Evolutionary conservation across 116 monocot genomes (phyloP), one percentile per base, ranked within the genome.

Genomic region (Iris pallida): DNA sequence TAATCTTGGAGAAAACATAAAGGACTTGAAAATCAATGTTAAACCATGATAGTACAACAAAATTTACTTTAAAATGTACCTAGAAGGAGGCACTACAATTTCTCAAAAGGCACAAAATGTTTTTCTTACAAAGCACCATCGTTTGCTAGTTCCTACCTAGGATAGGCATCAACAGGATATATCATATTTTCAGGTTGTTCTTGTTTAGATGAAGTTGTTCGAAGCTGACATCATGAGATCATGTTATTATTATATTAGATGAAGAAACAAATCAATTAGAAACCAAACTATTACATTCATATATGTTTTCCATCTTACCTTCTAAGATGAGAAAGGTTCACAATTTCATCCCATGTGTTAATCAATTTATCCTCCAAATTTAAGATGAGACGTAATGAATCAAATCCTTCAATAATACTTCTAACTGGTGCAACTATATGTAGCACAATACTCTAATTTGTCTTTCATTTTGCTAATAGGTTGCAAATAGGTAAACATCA

Each of bases 201-300:
- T 82, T 92, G 79, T 87, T 92, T 73, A 97, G 78, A 85, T 92
- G 83, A 60, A 97, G 90, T 55, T 97, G 85, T 63, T 89, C 83
- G 71, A 97, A 85, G 59, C 97, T 97, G 83, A 69, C 83, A 71
- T 8, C 56, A 67, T 42, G 59, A 59, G 3, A 45, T n/a, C n/a
- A n/a, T 17, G 2, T 18, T 19, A 48, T 47, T 16, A 64, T 19
- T 15, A 6, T 47, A 66, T 63, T 46, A 13, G 1, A 42, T 13
- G 40, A 60, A 45, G 3, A 1, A 66, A 41, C 11, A 53, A 14
- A 69, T 20, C 12, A 69, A 46, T 11, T 20, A 14, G 45, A 69
- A 57, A 53, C 11, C 10, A 53, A 54, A 54, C 42, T 30, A 30
- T 30, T 30, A 30, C 30, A 30, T 30, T 51, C 42, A 44, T 53